These are phyloP conservation scores for Pseudopithomyces maydicus DNA, from an alignment of 2,329 filamentous ascomycete genomes.

Conservation along the genomic window DNA sequence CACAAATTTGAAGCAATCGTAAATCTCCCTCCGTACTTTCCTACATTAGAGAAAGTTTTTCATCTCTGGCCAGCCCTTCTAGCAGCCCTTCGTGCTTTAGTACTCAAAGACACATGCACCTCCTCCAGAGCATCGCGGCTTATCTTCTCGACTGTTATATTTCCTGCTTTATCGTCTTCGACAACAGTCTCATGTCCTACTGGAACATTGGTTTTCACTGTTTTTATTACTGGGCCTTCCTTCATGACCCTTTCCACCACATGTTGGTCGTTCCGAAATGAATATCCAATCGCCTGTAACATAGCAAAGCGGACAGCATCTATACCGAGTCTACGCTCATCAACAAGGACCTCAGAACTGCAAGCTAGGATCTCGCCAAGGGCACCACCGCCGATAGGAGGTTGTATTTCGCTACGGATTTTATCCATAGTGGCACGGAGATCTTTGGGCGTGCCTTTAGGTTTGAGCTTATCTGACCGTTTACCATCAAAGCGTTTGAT, in stretches of 20 bases:
- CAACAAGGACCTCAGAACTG: constrained; percentile 57
- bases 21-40: no score
- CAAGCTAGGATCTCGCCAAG: constrained; percentile 66
- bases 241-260: neutral
- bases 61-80: neutral
- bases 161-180: neutral
- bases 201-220: constrained; percentile 2
- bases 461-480: constrained; percentile 15
- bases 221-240: neutral
- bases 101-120: neutral
- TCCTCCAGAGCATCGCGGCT: neutral
- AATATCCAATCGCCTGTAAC: constrained; percentile 57
- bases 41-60: neutral
- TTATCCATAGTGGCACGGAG: constrained; percentile 48
- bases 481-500: constrained; percentile 22
- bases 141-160: neutral
- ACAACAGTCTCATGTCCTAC: neutral
- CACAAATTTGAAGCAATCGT: no score
- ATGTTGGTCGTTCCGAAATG: constrained; percentile 1
- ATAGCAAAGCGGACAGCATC: constrained; percentile 68
- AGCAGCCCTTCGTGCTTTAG: neutral
- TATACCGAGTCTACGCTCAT: constrained; percentile 60
- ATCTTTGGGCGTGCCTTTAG: constrained; percentile 47
- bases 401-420: constrained; percentile 44
- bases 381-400: constrained; percentile 40